Conservation (phyloP, 1,284 basidiomycete species). For the Mycocalia duriaeana region DNA sequence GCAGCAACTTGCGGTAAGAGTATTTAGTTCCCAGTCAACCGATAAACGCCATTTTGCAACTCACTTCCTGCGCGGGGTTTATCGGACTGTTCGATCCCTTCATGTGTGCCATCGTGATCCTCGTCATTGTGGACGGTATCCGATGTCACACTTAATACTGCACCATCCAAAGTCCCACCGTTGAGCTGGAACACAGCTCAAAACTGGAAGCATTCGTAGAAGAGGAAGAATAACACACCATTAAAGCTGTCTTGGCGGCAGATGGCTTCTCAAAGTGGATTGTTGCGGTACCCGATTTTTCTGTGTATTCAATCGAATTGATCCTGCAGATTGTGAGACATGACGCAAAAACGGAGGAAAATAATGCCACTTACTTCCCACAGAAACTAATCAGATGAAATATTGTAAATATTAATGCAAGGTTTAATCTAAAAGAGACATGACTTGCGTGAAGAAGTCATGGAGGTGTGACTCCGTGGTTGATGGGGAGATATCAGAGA, state of each 20-base stretch:
- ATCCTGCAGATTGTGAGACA: constrained; percentile 40
- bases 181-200: constrained; percentile 45
- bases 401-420: constrained; percentile 10
- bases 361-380: constrained; percentile 48
- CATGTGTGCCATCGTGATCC: constrained; percentile 27
- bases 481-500: constrained; percentile 54
- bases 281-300: constrained; percentile 36
- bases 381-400: constrained; percentile 52
- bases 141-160: constrained; percentile 57
- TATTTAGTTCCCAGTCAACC: constrained; percentile 6
- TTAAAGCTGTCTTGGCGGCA: constrained; percentile 76
- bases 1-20: constrained; percentile 72
- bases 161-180: constrained; percentile 65
- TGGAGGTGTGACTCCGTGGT: constrained; percentile 60
- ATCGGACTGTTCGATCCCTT: constrained; percentile 65
- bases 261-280: constrained; percentile 73
- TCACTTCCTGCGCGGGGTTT: constrained; percentile 79
- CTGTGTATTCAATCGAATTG: constrained; percentile 51
- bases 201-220: neutral
- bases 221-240: constrained; percentile 45
- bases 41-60: constrained; percentile 18
- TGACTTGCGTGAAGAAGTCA: constrained; percentile 73
- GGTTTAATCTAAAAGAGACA: constrained; percentile 7
- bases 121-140: constrained; percentile 56
- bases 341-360: neutral